Base-by-base conservation (phyloP, 148 eudicot species). In the Polygonum aviculare region DNA sequence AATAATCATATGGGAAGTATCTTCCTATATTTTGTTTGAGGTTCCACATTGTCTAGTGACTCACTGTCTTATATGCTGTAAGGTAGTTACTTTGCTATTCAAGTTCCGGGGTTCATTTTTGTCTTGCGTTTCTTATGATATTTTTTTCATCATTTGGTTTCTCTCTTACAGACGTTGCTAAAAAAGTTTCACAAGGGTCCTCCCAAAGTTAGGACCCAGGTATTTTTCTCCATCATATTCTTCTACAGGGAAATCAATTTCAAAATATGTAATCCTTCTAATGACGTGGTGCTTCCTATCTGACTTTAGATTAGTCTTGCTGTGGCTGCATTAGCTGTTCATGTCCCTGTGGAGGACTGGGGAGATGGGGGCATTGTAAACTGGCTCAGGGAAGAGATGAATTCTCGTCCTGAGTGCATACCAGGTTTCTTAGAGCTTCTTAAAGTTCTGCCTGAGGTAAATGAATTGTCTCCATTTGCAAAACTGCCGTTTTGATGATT, bases 141-240 rank as follows among this genome's bases (percentile, higher is more conserved):
- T 15, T 77, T 69, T 12, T 40, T 71, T 73, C 1, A 31, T 50
- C 48, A 40, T 40, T 36, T 63, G 73, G 78, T 75, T 44, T 81
- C 50, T 77, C 50, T 26, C 65, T 38, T 85, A 89, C 94, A 95
- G 99, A 89, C 80, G 79, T 83, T 95, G 77, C 82, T 95, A 78
- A 95, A 93, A 76, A 86, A 87, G 70, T 92, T 92, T 84, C 88
- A 88, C 79, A 88, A 86, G 60, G 99, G 97, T 76, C 91, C 92
- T 48, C 98, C 92, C 50, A 95, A 88, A 88, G 97, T 95, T 81
- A 88, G 99, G 87, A 95, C 97, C 73, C 99, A 95, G 99, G 99
- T 95, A 89, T 77, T 48, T 6, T 76, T 75, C 62, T 55, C 60
- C 65, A 38, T 67, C 45, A 4, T 67, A 36, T 3, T 67, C 10